phyloP scores from a whole-genome alignment of 1,139 yeast genomes.

The Dujonia santamariae region DNA sequence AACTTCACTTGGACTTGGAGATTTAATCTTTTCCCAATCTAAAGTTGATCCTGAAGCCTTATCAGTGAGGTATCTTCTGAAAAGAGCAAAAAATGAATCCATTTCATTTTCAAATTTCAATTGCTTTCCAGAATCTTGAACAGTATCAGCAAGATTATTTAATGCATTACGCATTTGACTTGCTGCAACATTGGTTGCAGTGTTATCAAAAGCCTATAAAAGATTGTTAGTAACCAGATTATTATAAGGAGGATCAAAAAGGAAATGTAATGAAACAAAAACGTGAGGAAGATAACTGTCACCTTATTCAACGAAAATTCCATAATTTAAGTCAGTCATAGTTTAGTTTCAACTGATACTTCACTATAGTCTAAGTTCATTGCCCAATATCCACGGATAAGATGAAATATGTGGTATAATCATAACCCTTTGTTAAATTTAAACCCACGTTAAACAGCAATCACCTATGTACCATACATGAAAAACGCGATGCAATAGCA shows the following conservation, averaged over 20 bases:
- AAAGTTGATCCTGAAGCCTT: conserved; percentile 82
- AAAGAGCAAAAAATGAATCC: conserved; percentile 92
- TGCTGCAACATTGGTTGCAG: conserved; percentile 94
- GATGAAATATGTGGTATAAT: too few relatives aligned
- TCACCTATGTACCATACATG: too few relatives aligned
- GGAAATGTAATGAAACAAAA: neutral
- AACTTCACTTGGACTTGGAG: conserved; percentile 86
- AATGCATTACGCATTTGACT: conserved; percentile 97
- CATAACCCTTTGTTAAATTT: too few relatives aligned
- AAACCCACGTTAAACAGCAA: too few relatives aligned
- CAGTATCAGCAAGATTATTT: conserved; percentile 83
- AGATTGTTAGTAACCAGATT: conserved; percentile 18
- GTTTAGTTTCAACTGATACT: too few relatives aligned
- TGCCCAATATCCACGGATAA: too few relatives aligned
- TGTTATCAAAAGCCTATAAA: conserved; percentile 81
- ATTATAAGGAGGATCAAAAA: neutral
- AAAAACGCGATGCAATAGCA: too few relatives aligned
- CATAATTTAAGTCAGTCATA: too few relatives aligned
- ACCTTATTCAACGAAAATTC: neutral
- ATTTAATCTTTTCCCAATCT: conserved; percentile 94
- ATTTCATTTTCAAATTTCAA: conserved; percentile 79
- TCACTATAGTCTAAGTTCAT: too few relatives aligned
- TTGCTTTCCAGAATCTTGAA: conserved; percentile 55
- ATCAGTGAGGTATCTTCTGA: conserved; percentile 87
- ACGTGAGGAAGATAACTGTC: too few relatives aligned